Conservation (phyloP, 371 early-diverging fungal species). For the Mucor circinelloides region DNA sequence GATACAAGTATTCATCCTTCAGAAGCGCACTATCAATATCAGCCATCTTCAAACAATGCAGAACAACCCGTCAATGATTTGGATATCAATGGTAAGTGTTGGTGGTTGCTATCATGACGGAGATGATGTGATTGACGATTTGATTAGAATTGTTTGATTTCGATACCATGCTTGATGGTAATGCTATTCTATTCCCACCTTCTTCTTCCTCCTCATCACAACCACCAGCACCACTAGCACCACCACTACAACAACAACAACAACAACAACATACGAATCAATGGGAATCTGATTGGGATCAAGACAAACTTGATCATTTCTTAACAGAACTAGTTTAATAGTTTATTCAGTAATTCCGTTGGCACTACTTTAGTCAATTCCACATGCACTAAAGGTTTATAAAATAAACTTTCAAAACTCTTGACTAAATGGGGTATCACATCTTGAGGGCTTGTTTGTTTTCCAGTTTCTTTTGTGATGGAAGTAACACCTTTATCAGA, state of each 20-base stretch:
- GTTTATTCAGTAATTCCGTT: background rate
- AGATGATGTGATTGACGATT: background rate
- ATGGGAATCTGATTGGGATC: constrained; percentile 18
- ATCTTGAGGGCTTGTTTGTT: constrained; percentile 12
- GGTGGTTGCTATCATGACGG: background rate
- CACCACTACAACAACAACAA: background rate
- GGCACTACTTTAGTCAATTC: constrained; percentile 6
- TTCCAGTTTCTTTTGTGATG: constrained; percentile 53
- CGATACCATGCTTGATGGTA: constrained; percentile 9
- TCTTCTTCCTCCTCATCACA: too few relatives aligned
- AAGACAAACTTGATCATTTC: constrained; percentile 21
- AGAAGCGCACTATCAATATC: constrained; percentile 5
- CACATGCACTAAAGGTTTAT: constrained; percentile 26
- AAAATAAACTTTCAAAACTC: constrained; percentile 36
- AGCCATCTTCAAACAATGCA: background rate
- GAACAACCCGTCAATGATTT: constrained; percentile 8
- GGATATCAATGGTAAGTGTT: constrained; percentile 18
- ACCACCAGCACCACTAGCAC: too few relatives aligned
- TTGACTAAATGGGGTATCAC: constrained; percentile 29
- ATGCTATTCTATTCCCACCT: constrained; percentile 13
- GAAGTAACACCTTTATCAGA: constrained; percentile 80
- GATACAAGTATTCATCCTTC: background rate
- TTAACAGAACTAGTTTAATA: constrained; percentile 13
- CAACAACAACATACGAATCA: background rate
- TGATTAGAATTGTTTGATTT: constrained; percentile 11